Base-by-base conservation (phyloP, 305 asterid species). In the Fraxinus sp. region DNA sequence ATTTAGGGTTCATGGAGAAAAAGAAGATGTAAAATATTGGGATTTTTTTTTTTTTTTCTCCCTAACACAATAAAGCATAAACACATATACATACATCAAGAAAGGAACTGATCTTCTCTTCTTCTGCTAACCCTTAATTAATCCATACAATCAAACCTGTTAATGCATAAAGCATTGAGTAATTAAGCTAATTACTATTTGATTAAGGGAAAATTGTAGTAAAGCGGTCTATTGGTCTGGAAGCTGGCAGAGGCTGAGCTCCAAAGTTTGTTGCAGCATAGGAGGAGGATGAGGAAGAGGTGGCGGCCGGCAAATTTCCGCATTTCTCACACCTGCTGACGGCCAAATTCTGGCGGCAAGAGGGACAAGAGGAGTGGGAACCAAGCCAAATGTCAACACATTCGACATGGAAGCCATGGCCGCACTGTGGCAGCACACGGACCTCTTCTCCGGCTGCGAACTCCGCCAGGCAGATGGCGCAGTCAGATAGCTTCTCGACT, bases 341-440 rank as follows among this genome's bases (percentile, higher is more conserved):
- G 46, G 72, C 88, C 64, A 87, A 80, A 20, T 85, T 84, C 76
- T 85, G 86, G 7, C 90, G 83, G 57, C 91, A 89, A 4, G 90
- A 86, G 4, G 91, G 91, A 46, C 91, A 87, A 0, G 91, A 85
- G 7, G 90, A 85, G 37, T 87, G 90, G 2, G 91, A 85, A 37
- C 83, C 86, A n/a, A 88, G 83, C 91, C 91, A 88, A 35, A 83
- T 79, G 78, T 87, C 91, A 9, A 88, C 83, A 76, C 91, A 88
- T 18, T 18, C 86, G 1, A 83, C 90, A 55, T 88, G 91, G 72
- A 86, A 88, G 26, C 83, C 85, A 41, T 88, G 91, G 1, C 87
- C 91, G 80, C 91, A 88, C 87, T 83, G 87, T 20, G 91, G 91
- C 32, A 88, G 81, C 52, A 86, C 78, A 2, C 88, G 81, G 44